A percentile compares a stretch with the other conserved stretches of the same genome.
phyloP scores from a whole-genome alignment of 140 eudicot genomes.

The Bidens hawaiensis region DNA sequence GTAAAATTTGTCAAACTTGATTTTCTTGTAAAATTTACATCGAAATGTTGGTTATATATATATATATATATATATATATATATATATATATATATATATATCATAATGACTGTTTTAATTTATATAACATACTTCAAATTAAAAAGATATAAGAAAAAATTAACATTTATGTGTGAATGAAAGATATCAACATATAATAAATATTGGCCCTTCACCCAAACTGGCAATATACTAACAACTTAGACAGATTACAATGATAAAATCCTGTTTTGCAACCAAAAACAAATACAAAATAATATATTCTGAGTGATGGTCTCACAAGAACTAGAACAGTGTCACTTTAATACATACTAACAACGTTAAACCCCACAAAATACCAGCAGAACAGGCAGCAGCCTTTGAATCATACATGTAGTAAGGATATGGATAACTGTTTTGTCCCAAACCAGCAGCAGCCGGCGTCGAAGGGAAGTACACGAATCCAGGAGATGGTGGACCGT shows the following conservation, averaged over 20 bases:
- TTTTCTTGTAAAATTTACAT: no score
- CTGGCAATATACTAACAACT: not conserved
- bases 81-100: no score
- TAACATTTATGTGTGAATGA: not conserved
- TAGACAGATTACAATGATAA: not conserved
- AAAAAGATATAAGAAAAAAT: no score
- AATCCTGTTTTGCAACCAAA: not conserved
- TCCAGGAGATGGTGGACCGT: conserved; percentile 26
- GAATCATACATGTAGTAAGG: conserved; percentile 23
- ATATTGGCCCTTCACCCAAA: not conserved
- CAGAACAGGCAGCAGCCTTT: conserved; percentile 14
- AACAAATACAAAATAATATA: not conserved
- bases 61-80: no score
- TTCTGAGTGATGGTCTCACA: not conserved
- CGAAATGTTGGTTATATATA: no score
- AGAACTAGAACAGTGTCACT: no score
- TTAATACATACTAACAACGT: conserved; percentile 13
- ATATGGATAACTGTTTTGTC: conserved; percentile 21
- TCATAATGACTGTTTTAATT: no score
- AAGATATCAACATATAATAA: not conserved
- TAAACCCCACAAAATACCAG: conserved; percentile 19
- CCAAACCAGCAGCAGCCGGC: not conserved
- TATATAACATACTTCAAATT: no score
- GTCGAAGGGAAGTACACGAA: conserved; percentile 32
- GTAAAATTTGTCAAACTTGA: no score